Evolutionary conservation across 1,284 basidiomycete genomes (phyloP), one percentile per base, ranked within the genome.

Genomic region (Cutaneotrichosporon spelunceum): DNA sequence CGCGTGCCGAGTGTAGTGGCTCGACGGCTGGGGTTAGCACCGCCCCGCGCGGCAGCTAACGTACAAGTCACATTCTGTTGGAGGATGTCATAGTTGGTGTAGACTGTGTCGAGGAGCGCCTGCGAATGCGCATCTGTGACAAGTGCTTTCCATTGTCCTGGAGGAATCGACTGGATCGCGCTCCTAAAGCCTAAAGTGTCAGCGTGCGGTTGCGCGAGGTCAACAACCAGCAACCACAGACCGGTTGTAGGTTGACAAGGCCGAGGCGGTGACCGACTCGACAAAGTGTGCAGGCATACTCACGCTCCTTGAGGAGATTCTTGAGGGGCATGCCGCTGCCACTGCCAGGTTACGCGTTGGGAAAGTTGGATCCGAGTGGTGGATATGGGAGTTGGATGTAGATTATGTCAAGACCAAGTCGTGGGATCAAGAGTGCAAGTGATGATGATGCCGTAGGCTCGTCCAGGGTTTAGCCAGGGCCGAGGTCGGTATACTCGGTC

Each of bases 41-140:
- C 16, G 30, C 26, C 29, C 13, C 4, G 4, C 16, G 23, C 11
- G 6, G 29, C n/a, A 11, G 11, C 7, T 5, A n/a, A 83, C 90
- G 74, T 80, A 94, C 93, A 84, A 53, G 93, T 94, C 53, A 97
- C 91, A 82, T 93, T 94, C 82, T 94, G 90, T 75, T 92, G 88
- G 58, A 97, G 79, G 60, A 97, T 89, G 75, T 97, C 93, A 72
- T 90, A 91, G 77, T 92, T 88, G 79, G 93, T 94, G 72, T 98
- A 84, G 5, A 95, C 92, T 2, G 88, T 86, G 63, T 88, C 85
- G 59, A 99, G 81, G 60, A 98, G 82, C 72, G 85, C 85, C 79
- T 93, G 89, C 30, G 93, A 89, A 80, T 92, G 86, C 66, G 93
- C 88, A 79, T 99, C 95, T 47, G 98, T 90, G 63, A 99, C 91